These are phyloP conservation scores for Xylaria sp. DNA, from an alignment of 2,329 filamentous ascomycete genomes.

Conservation along the genomic window DNA sequence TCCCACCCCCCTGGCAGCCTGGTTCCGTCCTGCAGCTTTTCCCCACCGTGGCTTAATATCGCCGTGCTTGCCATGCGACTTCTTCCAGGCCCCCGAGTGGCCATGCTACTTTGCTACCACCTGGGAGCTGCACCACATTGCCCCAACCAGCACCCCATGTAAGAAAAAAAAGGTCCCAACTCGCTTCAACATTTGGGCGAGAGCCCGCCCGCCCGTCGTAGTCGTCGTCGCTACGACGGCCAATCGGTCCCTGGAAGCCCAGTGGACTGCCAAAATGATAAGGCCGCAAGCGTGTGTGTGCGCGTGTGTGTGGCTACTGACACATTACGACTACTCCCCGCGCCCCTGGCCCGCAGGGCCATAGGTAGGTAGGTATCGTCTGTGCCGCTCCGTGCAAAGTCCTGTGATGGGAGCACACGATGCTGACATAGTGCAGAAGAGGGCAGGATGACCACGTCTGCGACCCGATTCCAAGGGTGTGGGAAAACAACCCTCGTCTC, in stretches of 20 bases:
- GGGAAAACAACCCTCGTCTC: constrained; percentile 20
- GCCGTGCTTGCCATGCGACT: background rate
- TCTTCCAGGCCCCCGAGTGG: background rate
- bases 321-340: too few species aligned
- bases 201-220: too few species aligned
- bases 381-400: background rate
- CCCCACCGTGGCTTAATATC: background rate
- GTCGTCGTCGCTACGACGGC: background rate
- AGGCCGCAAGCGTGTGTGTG: background rate
- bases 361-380: too few species aligned
- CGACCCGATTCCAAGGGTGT: constrained; percentile 24
- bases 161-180: too few species aligned
- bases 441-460: constrained; percentile 19
- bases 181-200: too few species aligned
- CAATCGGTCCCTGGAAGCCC: background rate
- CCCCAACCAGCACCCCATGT: too few species aligned
- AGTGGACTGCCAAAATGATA: background rate
- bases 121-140: background rate
- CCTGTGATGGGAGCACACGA: constrained; percentile 15
- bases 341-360: too few species aligned
- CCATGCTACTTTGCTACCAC: background rate
- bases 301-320: too few species aligned
- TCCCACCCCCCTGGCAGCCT: too few species aligned
- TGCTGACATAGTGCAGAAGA: constrained; percentile 8
- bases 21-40: background rate